phyloP scores from a whole-genome alignment of 1,139 yeast genomes.

The Kurtzmaniella quercitrusa region DNA sequence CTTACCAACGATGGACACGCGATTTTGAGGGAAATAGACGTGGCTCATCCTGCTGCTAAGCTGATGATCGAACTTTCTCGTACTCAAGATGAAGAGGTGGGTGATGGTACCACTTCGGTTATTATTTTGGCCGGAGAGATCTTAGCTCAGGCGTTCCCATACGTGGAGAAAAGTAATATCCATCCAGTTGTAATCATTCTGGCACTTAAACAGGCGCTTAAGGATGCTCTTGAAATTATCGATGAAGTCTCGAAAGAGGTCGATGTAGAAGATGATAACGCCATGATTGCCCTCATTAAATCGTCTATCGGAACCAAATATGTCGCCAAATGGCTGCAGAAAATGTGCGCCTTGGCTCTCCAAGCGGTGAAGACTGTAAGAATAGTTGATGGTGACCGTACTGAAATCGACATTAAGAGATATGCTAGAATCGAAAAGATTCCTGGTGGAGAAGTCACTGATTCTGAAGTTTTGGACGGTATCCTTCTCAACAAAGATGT shows the following conservation, averaged over 20 bases:
- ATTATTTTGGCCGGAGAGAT: conserved; percentile 95
- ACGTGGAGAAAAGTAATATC: conserved; percentile 85
- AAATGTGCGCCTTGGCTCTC: conserved; percentile 87
- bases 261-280: conserved; percentile 76
- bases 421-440: conserved; percentile 92
- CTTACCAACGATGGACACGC: conserved; percentile 98
- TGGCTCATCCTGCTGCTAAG: conserved; percentile 97
- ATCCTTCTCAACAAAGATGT: conserved; percentile 93
- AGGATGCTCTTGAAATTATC: conserved; percentile 86
- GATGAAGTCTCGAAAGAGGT: conserved; percentile 82
- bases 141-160: conserved; percentile 91
- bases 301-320: conserved; percentile 97
- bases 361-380: conserved; percentile 84
- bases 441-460: conserved; percentile 96
- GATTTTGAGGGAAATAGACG: conserved; percentile 82
- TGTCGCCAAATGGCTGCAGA: conserved; percentile 84
- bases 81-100: conserved; percentile 99
- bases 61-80: conserved; percentile 96
- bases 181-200: conserved; percentile 96
- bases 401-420: conserved; percentile 90
- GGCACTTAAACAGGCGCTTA: conserved; percentile 87
- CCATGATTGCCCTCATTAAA: conserved; percentile 80
- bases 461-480: conserved; percentile 84
- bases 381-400: conserved; percentile 61
- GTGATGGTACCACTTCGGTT: conserved; percentile 97